These are phyloP conservation scores for Coleophoma cylindrospora DNA, from an alignment of 2,329 filamentous ascomycete genomes.

Conservation along the genomic window DNA sequence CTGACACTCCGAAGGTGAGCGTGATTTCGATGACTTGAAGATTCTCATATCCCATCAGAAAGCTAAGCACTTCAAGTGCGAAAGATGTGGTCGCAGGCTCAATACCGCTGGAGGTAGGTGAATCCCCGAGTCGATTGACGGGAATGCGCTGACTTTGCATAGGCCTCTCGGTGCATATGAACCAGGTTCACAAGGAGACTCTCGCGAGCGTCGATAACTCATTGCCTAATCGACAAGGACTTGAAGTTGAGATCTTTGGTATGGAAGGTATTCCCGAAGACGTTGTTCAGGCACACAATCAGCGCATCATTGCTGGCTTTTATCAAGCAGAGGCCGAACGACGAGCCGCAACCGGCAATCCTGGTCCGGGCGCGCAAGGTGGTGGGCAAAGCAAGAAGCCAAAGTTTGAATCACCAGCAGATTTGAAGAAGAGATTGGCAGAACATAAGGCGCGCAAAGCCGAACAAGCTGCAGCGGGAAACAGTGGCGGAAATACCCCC, in stretches of 20 bases:
- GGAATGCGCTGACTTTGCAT: conserved; percentile 8
- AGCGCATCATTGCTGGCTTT: conserved; percentile 79
- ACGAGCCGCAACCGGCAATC: conserved; percentile 78
- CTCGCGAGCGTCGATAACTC: conserved; percentile 88
- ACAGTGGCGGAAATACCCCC: conserved; percentile 54
- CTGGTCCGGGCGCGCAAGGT: conserved; percentile 56
- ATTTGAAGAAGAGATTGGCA: conserved; percentile 75
- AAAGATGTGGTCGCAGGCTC: conserved; percentile 78
- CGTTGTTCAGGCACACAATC: conserved; percentile 75
- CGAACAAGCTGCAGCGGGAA: conserved; percentile 50
- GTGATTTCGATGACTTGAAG: conserved; percentile 96
- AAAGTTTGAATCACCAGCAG: conserved; percentile 69
- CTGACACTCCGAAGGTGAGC: conserved; percentile 54
- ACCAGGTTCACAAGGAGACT: conserved; percentile 95
- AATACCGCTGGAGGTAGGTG: conserved; percentile 88
- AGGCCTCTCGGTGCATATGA: conserved; percentile 96
- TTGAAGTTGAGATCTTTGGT: conserved; percentile 94
- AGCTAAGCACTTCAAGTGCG: conserved; percentile 99
- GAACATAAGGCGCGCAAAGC: conserved; percentile 68
- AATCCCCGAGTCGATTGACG: not conserved
- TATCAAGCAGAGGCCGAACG: conserved; percentile 82
- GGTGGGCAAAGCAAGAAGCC: conserved; percentile 67
- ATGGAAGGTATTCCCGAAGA: conserved; percentile 96
- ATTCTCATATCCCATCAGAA: conserved; percentile 97
- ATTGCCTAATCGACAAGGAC: conserved; percentile 74